Evolutionary conservation across 1,284 basidiomycete genomes (phyloP).

Genomic region (Tylopilus sp.): DNA sequence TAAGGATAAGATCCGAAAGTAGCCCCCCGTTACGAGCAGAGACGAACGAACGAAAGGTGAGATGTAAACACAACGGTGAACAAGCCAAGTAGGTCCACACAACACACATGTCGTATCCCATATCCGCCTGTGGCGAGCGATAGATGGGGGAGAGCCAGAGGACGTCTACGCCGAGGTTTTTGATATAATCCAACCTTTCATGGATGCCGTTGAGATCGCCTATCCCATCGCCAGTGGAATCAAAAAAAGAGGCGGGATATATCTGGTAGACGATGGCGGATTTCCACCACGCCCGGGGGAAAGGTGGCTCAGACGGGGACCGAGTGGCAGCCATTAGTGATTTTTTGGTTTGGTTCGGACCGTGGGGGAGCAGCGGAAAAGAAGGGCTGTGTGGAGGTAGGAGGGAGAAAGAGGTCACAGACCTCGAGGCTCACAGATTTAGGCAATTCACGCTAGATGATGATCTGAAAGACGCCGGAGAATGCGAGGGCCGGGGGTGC

Average conservation of each 20-base stretch:
- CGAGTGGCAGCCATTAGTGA: constrained; percentile 3
- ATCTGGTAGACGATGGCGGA: constrained; percentile 66
- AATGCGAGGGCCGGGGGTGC: constrained; percentile 4
- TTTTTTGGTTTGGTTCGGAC: background rate
- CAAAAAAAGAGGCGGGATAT: constrained; percentile 71
- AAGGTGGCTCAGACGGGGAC: constrained; percentile 16
- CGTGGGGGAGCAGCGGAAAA: constrained; percentile 1
- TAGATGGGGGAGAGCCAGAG: constrained; percentile 77
- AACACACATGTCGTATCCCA: constrained; percentile 67
- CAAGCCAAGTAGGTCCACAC: background rate
- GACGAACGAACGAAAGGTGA: background rate
- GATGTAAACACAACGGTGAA: background rate
- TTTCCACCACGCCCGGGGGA: constrained; percentile 57
- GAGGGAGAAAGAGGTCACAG: background rate
- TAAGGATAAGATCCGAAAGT: constrained; percentile 13
- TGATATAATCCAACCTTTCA: constrained; percentile 64
- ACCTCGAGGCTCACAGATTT: constrained; percentile 22
- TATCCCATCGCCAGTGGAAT: constrained; percentile 70
- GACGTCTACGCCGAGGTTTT: constrained; percentile 65
- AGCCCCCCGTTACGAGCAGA: background rate
- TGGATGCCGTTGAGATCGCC: constrained; percentile 71
- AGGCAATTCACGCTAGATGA: constrained; percentile 1
- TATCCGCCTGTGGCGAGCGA: constrained; percentile 62
- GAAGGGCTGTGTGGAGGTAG: constrained; percentile 14
- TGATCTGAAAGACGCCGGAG: constrained; percentile 14